A percentile compares a stretch with the other conserved stretches of the same genome.
phyloP scores from a whole-genome alignment of 257 asterid species.

The Penstemon davidsonii region DNA sequence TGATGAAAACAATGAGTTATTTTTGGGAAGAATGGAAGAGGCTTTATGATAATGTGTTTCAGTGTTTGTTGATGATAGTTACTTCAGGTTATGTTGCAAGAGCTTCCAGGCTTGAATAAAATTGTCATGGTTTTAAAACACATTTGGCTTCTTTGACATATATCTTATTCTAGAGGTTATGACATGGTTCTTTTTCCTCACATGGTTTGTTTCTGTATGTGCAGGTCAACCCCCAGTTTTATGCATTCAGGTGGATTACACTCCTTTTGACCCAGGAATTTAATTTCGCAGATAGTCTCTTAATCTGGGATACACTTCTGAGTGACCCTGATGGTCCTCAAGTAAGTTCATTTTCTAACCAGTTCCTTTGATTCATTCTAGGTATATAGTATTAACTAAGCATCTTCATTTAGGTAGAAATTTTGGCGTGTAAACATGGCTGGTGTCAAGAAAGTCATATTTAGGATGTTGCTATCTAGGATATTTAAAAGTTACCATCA shows the following conservation, averaged over 20 bases:
- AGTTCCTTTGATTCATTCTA: constrained; percentile 10
- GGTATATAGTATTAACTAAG: not conserved
- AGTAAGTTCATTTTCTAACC: constrained; percentile 43
- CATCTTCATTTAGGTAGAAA: not conserved
- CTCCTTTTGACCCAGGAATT: constrained; percentile 95
- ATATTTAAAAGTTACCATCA: not conserved
- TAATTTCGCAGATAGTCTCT: constrained; percentile 71
- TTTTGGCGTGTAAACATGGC: not conserved
- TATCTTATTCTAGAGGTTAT: constrained; percentile 17
- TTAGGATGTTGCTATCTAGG: no score
- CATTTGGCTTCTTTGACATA: constrained; percentile 10
- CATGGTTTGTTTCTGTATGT: constrained; percentile 29
- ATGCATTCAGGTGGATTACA: constrained; percentile 99
- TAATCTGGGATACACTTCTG: constrained; percentile 90
- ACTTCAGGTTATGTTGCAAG: not conserved
- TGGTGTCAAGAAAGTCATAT: no score
- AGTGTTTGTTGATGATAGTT: not conserved
- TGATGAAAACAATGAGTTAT: not conserved
- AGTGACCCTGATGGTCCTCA: constrained; percentile 99
- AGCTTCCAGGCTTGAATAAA: not conserved
- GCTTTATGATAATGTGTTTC: no score
- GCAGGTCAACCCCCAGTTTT: constrained; percentile 98
- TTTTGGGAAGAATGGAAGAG: no score
- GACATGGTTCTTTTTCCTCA: constrained; percentile 17
- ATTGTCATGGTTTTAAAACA: no score